Base-by-base conservation (phyloP, 1,284 basidiomycete species). In the Tetrapyrgos nigripes region DNA sequence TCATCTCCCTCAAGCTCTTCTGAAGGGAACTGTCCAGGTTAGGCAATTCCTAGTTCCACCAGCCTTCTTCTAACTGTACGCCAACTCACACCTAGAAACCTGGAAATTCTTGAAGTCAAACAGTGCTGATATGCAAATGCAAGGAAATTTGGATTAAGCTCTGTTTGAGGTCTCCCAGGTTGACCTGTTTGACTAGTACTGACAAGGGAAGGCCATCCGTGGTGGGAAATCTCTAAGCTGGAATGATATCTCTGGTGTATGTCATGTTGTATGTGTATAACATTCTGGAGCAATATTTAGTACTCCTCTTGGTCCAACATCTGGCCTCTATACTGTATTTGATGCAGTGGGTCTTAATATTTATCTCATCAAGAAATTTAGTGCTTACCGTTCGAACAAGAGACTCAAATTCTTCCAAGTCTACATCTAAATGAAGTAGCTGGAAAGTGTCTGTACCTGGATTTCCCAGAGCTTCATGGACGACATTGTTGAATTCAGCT, bases 61-160 rank as follows among this genome's bases (percentile, higher is more conserved):
- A 70, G 63, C 0, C 56, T 53, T 43, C 48, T 35, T 0, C 69
- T 53, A 5, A 74, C 65, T 26, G 63, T 63, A 4, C 35, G 10
- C 14, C 65, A 48, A 46, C 59, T 46, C 14, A 71, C 57, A 37
- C 64, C 64, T 1, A 71, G 58, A 59, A 67, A 71, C 17, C 60
- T 51, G 3, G 60, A 52, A 26, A 72, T 64, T 3, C 63, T 56
- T 10, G 66, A 55, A 11, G 64, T 67, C 1, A 63, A 60, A 1
- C 62, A 58, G 26, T 62, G 57, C 11, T 46, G 33, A 48, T 64
- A 66, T 19, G 70, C 70, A 65, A 64, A 68, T 23, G 17, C 31
- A 1, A 73, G 60, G 48, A 71, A 73, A 23, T 64, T 57, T 4
- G 59, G 64, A 45, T 73, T 63, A 60, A 73, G 69, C 3, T 50